A percentile compares a stretch with the other conserved stretches of the same genome.
These are phyloP conservation scores for Clavariopsis aquatica DNA, from an alignment of 495 filamentous ascomycete genomes.

Conservation along the genomic window DNA sequence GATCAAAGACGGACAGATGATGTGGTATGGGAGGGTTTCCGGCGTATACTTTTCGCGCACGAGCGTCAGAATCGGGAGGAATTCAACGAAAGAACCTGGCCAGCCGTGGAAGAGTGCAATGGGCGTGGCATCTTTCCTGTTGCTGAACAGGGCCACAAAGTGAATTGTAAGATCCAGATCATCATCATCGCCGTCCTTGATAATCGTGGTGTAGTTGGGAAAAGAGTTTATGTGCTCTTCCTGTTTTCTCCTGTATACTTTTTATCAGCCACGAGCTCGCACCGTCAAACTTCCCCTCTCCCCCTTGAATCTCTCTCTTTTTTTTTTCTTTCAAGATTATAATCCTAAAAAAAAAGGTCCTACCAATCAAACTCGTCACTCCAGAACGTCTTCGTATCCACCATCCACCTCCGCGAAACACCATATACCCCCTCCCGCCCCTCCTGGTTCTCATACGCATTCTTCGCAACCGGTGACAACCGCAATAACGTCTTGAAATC, in stretches of 20 bases:
- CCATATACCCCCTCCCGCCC: constrained; percentile 51
- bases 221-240: constrained; percentile 63
- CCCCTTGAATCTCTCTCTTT: no score
- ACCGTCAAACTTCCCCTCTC: no score
- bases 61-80: constrained; percentile 49
- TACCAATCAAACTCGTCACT: constrained; percentile 49
- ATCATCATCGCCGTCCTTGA: constrained; percentile 45
- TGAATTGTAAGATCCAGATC: constrained; percentile 52
- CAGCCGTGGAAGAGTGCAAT: constrained; percentile 63
- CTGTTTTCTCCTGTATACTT: constrained; percentile 31
- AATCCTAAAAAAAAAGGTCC: no score
- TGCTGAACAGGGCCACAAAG: constrained; percentile 64
- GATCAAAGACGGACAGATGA: constrained; percentile 66
- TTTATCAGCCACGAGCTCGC: no score
- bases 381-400: constrained; percentile 56
- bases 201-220: constrained; percentile 59
- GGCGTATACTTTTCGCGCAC: constrained; percentile 57
- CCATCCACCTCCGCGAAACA: constrained; percentile 58
- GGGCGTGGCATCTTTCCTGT: constrained; percentile 60
- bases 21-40: constrained; percentile 61
- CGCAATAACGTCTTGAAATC: constrained; percentile 12
- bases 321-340: no score
- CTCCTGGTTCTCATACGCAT: constrained; percentile 47
- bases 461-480: constrained; percentile 15
- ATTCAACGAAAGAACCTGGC: constrained; percentile 58